Conservation (phyloP, 2,329 filamentous ascomycete species). For the Remersonia thermophila region DNA sequence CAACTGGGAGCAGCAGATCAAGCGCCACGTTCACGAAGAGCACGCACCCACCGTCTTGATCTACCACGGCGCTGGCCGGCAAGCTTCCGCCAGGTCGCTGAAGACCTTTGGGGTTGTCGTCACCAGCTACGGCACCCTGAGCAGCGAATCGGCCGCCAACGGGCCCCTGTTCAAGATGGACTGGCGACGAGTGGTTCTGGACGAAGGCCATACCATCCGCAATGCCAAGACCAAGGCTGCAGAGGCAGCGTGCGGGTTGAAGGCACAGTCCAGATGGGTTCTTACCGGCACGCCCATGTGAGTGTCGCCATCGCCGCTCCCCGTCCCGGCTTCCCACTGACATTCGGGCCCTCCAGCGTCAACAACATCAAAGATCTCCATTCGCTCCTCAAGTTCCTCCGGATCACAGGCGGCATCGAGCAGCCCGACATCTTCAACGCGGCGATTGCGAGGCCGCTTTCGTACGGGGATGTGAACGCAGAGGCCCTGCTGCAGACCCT, state of each 20-base stretch:
- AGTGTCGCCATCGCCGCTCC: constrained; percentile 16
- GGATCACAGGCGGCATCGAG: constrained; percentile 63
- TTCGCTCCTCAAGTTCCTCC: constrained; percentile 65
- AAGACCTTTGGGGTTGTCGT: constrained; percentile 62
- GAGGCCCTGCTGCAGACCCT: constrained; percentile 59
- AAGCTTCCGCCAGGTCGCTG: constrained; percentile 43
- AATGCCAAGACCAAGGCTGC: constrained; percentile 64
- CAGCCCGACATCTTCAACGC: constrained; percentile 61
- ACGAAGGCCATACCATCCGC: constrained; percentile 74
- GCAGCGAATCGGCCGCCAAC: constrained; percentile 40
- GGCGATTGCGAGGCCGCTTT: constrained; percentile 57
- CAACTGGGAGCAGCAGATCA: constrained; percentile 76
- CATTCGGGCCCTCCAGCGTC: constrained; percentile 31
- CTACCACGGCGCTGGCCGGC: constrained; percentile 57
- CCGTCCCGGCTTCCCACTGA: constrained; percentile 17
- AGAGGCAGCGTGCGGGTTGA: constrained; percentile 52
- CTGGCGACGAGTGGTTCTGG: constrained; percentile 70
- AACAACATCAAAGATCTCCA: constrained; percentile 74
- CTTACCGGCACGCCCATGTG: constrained; percentile 69
- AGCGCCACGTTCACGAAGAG: constrained; percentile 55
- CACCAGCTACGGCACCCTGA: constrained; percentile 71
- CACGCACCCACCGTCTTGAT: constrained; percentile 53
- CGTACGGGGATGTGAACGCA: constrained; percentile 41
- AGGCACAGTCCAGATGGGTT: constrained; percentile 65
- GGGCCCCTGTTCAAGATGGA: constrained; percentile 36